A percentile compares a stretch with the other conserved stretches of the same genome.
Evolutionary conservation across 2,329 filamentous ascomycete genomes (phyloP).

Genomic region (Fusarium odoratissimum): DNA sequence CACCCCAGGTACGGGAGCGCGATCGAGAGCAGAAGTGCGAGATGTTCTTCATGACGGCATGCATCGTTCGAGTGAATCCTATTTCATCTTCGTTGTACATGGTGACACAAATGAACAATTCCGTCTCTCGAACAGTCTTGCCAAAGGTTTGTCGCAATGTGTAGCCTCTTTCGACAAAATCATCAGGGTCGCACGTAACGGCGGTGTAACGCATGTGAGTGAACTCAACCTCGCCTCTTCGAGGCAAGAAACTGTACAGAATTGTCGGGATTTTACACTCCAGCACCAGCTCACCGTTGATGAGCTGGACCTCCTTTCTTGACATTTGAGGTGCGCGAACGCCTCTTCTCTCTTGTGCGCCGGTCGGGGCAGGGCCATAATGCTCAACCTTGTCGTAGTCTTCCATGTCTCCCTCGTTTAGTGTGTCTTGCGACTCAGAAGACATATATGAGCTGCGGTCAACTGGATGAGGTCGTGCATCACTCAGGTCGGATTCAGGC

Average conservation of each 20-base stretch:
- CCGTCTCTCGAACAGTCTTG: slow-evolving; percentile 85
- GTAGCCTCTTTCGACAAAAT: slow-evolving; percentile 89
- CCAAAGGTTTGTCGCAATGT: slow-evolving; percentile 93
- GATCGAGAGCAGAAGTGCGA: slow-evolving; percentile 93
- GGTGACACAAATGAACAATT: slow-evolving; percentile 95
- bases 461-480: slow-evolving; percentile 62
- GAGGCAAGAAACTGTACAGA: slow-evolving; percentile 93
- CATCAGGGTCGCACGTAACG: slow-evolving; percentile 97
- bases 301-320: slow-evolving; percentile 93
- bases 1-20: slow-evolving; percentile 95
- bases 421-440: slow-evolving; percentile 63
- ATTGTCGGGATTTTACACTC: slow-evolving; percentile 99
- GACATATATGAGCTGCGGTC: slow-evolving; percentile 67
- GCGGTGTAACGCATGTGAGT: slow-evolving; percentile 99
- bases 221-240: slow-evolving; percentile 93
- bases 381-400: slow-evolving; percentile 74
- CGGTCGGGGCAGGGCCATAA: slow-evolving; percentile 88
- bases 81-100: slow-evolving; percentile 99
- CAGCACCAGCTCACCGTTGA: slow-evolving; percentile 96
- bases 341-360: slow-evolving; percentile 87
- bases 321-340: slow-evolving; percentile 88
- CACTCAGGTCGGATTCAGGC: slow-evolving; percentile 65
- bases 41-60: slow-evolving; percentile 98
- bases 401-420: slow-evolving; percentile 58
- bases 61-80: slow-evolving; percentile 96